Conservation (phyloP, 1,284 basidiomycete genomes). For the Puccinia novopanici region DNA sequence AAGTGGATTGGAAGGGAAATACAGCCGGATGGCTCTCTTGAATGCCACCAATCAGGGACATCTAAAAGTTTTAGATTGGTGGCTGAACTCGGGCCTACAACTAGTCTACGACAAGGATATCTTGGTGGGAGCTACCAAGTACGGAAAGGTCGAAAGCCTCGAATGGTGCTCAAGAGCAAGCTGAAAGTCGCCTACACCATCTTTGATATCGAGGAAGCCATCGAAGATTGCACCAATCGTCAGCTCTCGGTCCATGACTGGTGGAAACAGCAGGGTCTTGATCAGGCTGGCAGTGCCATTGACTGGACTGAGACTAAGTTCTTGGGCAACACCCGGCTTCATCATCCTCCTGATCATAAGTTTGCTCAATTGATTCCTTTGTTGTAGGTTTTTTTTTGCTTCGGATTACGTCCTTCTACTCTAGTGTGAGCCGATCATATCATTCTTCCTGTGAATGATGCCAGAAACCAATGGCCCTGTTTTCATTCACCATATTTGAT, state of each 20-base stretch:
- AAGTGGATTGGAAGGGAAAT: conserved; percentile 72
- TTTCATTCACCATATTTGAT: no score
- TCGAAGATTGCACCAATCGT: conserved; percentile 77
- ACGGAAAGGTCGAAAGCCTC: conserved; percentile 75
- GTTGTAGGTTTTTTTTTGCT: background rate
- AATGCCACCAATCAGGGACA: conserved; percentile 76
- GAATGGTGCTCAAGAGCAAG: conserved; percentile 78
- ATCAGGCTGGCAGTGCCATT: conserved; percentile 38
- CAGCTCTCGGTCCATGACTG: conserved; percentile 61
- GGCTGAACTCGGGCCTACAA: conserved; percentile 72
- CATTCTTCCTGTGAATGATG: no score
- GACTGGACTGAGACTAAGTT: conserved; percentile 42
- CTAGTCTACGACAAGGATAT: conserved; percentile 76
- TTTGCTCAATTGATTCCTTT: background rate
- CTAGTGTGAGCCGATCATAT: no score
- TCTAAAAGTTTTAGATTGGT: conserved; percentile 77
- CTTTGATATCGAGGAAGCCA: conserved; percentile 76
- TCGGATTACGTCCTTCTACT: no score
- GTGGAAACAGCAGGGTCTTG: conserved; percentile 38
- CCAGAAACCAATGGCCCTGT: no score
- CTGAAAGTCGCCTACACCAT: conserved; percentile 75
- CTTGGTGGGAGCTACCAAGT: conserved; percentile 72
- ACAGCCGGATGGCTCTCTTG: conserved; percentile 72
- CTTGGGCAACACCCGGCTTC: background rate
- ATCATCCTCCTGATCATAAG: background rate